Evolutionary conservation across 179 eudicot genomes (phyloP), one percentile per base, ranked within the genome.

Genomic region (Silene coronaria): DNA sequence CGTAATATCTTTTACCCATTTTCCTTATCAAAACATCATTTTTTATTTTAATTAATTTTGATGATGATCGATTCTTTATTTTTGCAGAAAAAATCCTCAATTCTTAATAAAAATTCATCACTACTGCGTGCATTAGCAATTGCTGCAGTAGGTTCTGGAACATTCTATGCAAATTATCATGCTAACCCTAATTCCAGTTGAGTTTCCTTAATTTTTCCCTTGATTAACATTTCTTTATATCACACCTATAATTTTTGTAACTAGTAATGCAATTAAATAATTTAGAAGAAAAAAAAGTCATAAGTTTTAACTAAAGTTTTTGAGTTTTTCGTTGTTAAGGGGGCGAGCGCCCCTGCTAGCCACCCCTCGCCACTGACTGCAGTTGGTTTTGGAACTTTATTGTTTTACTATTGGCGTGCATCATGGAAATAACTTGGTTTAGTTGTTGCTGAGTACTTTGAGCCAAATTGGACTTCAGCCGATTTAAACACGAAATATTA

Each of bases 71-170:
- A 58, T 51, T 17, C 14, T 72, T 3, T 27, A 0, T 62, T 28
- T 71, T 34, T 74, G 82, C 83, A 88, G 92, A 79, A 81, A 62
- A 88, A 77, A 70, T 45, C 78, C 66, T 63, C 78, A 48, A 21
- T 27, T 55, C 48, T 64, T 72, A 45, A 76, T 24, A 85, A 74
- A 23, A 79, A 74, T 19, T 75, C 80, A 28, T 78, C 75, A 65
- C 48, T 87, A 34, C 9, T 87, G 21, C 85, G 91, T 72, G 76
- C 78, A 28, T 78, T 71, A 71, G 89, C 89, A 63, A 79, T 81
- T 72, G 88, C 87, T 72, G 67, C 93, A 64, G 85, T 85, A 16
- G 96, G 96, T 66, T 89, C 91, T 57, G 91, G 88, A 36, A 63
- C 86, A 70, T 14, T 82, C 6, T 89, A 70, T 75, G 65, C 84